These are phyloP conservation scores for Coffea eugenioides DNA, from an alignment of 257 asterid species.

Conservation along the genomic window DNA sequence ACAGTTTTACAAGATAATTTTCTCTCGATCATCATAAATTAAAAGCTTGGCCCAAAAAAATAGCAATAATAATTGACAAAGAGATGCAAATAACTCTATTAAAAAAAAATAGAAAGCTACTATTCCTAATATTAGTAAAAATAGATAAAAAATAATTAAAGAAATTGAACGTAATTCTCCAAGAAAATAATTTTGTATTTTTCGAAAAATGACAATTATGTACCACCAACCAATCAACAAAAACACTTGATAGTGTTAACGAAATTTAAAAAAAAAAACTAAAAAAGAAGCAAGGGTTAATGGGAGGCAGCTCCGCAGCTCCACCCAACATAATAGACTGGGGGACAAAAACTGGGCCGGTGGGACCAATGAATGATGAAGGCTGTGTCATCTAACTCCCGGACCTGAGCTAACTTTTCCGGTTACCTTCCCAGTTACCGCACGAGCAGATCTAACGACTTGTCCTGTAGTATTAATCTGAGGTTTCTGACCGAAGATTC, in stretches of 20 bases:
- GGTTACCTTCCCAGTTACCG: constrained; percentile 26
- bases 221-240: constrained; percentile 14
- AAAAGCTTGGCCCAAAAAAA: not conserved
- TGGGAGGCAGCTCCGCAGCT: constrained; percentile 3
- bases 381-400: constrained; percentile 9
- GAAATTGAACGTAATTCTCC: not conserved
- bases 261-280: not conserved
- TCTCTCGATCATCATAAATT: not conserved
- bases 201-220: not conserved
- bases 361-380: constrained; percentile 15
- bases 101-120: not conserved
- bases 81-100: not conserved
- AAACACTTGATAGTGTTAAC: constrained; percentile 1
- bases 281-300: not conserved
- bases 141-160: not conserved
- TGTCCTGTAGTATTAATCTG: not conserved
- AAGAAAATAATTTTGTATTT: not conserved
- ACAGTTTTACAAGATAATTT: not conserved
- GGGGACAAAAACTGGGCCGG: constrained; percentile 4
- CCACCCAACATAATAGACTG: constrained; percentile 1
- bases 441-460: constrained; percentile 34
- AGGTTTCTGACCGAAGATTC: not conserved
- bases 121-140: not conserved
- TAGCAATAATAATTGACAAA: not conserved
- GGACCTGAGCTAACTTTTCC: not conserved